Base-by-base conservation (phyloP, 805 yeast genomes). In the Komagataella pseudopastoris region DNA sequence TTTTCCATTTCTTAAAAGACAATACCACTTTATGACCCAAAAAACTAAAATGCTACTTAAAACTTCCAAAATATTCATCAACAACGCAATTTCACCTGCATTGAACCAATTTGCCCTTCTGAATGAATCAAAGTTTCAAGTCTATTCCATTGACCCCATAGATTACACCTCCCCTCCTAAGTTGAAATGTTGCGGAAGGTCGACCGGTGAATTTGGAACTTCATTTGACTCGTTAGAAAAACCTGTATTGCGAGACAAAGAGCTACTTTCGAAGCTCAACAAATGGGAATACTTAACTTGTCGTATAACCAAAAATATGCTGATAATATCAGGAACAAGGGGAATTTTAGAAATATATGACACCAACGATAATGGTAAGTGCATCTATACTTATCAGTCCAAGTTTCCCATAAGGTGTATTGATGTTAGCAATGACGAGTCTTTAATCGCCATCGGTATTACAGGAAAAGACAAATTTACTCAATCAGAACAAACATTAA, bases 401-500 rank as follows among this genome's bases (percentile, higher is more conserved):
- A 77, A 75, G 51, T 85, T 86, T 60, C 90, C 91, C 1, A 83
- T 90, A 44, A 65, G 95, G 50, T 88, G 96, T 60, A 71, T 88
- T 48, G 84, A 88, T 43, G 71, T 89, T 1, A 77, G 91, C 7
- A 76, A 80, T 0, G 71, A 76, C 56, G 88, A 85, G 23, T 68
- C 74, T 17, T 68, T 82, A 23, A 70, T 89, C 10, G 93, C 93
- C 4, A 78, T 88, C 56, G 93, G 95, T 1, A 81, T 90, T 30
- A 85, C 91, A 0, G 93, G 95, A 0, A 77, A 81, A 52, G 95
- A 87, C 60, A 72, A 84, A 53, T 66, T 75, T 18, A 76, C 82
- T 1, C 81, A 82, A 3, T 74, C 80, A 24, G 90, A 84, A 59
- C 91, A 85, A 60, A 89, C 95, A 2, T 76, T 88, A 57, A 75